Base-by-base conservation (phyloP, 768 basidiomycete species). In the Pholiota molesta region DNA sequence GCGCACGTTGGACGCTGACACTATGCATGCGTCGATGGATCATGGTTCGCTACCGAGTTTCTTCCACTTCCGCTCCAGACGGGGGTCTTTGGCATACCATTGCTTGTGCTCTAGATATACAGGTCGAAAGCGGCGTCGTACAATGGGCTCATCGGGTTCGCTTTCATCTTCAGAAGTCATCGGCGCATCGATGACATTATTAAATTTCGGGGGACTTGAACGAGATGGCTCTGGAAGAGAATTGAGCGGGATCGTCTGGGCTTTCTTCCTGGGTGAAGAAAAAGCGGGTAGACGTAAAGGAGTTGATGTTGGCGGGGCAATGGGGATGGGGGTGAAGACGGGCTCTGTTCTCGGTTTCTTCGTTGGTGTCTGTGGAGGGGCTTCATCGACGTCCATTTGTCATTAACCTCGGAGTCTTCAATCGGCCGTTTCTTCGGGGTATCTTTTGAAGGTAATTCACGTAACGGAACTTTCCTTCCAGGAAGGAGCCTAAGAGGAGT, bases 71-170 rank as follows among this genome's bases (percentile, higher is more conserved):
- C 66, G 67, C 8, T 63, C 70, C 16, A 79, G 52, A 28, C 77
- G 73, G 35, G 75, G 80, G 65, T 84, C 84, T 33, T 69, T 66
- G 29, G 71, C 70, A 26, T 69, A 73, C 84, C 84, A 85, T 51
- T 84, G 81, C 54, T 75, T 67, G n/a, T 79, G 77, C 63, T 83
- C 83, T 2, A 78, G 71, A 69, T 83, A 85, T 14, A 84, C 75
- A 8, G 83, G 79, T 10, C 80, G 75, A 65, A 83, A 84, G 8
- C 82, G 79, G 6, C 78, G 75, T 31, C 71, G 71, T n/a, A 67
- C 63, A 9, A 52, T 55, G 1, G 62, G 55, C 3, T 69, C 69
- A 44, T 64, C 73, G 33, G 51, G 70, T 57, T 65, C 68, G 37
- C 63, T 65, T 29, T 73, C 76, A 23, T 49, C 47, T 16, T 71